A percentile compares a stretch with the other conserved stretches of the same genome.
phyloP scores from a whole-genome alignment of 352 stramenopile genomes.

The Phytophthora idaei region DNA sequence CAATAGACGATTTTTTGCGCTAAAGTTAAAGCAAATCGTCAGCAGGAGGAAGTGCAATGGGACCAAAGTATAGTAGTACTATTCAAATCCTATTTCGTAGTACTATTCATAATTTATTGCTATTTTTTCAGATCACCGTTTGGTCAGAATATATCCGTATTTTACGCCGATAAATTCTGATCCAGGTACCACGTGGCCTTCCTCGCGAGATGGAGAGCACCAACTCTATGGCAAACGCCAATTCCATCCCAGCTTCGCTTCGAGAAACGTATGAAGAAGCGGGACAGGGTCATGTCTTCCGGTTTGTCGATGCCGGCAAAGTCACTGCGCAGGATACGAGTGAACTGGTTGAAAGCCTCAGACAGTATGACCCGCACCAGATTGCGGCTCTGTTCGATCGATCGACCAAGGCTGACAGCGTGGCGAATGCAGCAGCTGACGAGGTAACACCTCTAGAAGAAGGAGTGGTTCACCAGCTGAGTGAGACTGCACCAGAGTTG shows the following conservation, averaged over 20 bases:
- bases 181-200: not conserved
- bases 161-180: no score
- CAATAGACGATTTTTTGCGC: no score
- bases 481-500: slow-evolving; percentile 28
- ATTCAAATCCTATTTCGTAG: no score
- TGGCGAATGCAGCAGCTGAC: slow-evolving; percentile 14
- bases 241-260: slow-evolving; percentile 46
- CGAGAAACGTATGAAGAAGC: slow-evolving; percentile 39
- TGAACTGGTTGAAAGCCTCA: slow-evolving; percentile 45
- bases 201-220: slow-evolving; percentile 40
- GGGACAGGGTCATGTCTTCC: slow-evolving; percentile 54
- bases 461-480: slow-evolving; percentile 49
- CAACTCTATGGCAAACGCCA: slow-evolving; percentile 20
- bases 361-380: slow-evolving; percentile 36
- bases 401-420: slow-evolving; percentile 40
- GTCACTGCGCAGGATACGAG: slow-evolving; percentile 38
- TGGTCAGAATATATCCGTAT: no score
- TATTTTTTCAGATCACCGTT: no score
- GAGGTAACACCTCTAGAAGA: slow-evolving; percentile 50
- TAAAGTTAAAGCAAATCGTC: no score
- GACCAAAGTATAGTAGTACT: no score
- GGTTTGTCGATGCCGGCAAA: slow-evolving; percentile 48
- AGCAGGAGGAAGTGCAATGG: no score
- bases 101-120: no score
- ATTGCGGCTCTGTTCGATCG: slow-evolving; percentile 44